Base-by-base conservation (phyloP, 257 asterid species). In the Gardenia jasminoides region DNA sequence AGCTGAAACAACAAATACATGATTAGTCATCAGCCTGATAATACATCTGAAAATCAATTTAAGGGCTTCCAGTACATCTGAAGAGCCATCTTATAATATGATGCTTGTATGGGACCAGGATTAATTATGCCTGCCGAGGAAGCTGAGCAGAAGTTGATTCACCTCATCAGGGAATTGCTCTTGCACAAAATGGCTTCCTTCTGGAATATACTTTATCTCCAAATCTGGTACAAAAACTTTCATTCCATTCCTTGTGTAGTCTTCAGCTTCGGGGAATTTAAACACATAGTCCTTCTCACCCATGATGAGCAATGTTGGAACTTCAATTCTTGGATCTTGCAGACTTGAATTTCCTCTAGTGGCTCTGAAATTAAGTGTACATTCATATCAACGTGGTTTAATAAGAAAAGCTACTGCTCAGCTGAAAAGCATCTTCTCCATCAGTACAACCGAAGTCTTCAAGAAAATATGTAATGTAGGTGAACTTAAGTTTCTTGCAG, bases 171-270 rank as follows among this genome's bases (percentile, higher is more conserved):
- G 97, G 69, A 82, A 83, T 77, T 93, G 98, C 82, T 93, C 98
- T 81, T 86, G 98, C 74, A 89, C 91, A 74, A 93, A 93, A 85
- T 93, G 98, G 41, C 81, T 76, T 64, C 98, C 98, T 80, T 91
- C 91, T 15, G 94, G 91, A 72, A 93, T 39, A 82, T 64, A 90
- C 6, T 26, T 43, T 61, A 87, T 80, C 90, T 89, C 90, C 88
- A 92, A 74, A 59, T 90, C 84, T 4, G 97, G 94, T n/a, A 84
- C 92, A 67, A 44, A 86, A 10, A 74, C 41, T 64, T 92, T 85
- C 75, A 80, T 85, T 11, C 76, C 96, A 67, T 79, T 81, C 75
- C 84, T 85, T 36, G 88, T 87, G 85, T 91, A 93, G 43, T 88
- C 97, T 79, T 86, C 91, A 19, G 88, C 81, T 77, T 91, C 97